Percentiles rank a stretch among this genome's conserved stretches.
Conservation (phyloP, 2,329 filamentous ascomycete genomes). For the Aureobasidium musti region DNA sequence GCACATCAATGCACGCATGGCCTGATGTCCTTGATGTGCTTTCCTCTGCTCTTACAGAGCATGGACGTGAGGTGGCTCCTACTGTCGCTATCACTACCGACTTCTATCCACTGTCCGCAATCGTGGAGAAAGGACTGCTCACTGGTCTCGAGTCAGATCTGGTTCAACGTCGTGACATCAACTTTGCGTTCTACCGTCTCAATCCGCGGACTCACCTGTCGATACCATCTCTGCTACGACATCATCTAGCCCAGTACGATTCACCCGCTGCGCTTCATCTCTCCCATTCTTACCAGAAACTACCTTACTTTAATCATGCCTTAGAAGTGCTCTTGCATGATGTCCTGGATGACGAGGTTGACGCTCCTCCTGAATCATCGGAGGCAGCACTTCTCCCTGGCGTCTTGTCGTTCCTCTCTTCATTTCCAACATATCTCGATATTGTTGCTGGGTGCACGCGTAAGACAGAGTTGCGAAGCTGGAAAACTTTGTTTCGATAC, state of each 20-base stretch:
- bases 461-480: constrained; percentile 93
- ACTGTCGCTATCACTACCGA: constrained; percentile 82
- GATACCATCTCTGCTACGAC: constrained; percentile 80
- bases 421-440: constrained; percentile 78
- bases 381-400: constrained; percentile 55
- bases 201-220: constrained; percentile 92
- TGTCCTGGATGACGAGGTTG: constrained; percentile 92
- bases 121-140: constrained; percentile 86
- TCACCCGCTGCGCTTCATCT: constrained; percentile 78
- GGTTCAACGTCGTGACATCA: constrained; percentile 87
- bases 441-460: constrained; percentile 96
- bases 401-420: constrained; percentile 56
- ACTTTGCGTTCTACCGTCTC: constrained; percentile 87
- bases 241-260: constrained; percentile 73
- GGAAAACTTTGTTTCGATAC: constrained; percentile 90
- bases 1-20: constrained; percentile 83
- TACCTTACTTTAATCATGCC: constrained; percentile 91
- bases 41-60: constrained; percentile 65
- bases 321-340: constrained; percentile 90
- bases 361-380: constrained; percentile 54
- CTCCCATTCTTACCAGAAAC: constrained; percentile 78
- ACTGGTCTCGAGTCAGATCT: constrained; percentile 90
- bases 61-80: constrained; percentile 68
- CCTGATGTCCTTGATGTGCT: constrained; percentile 83
- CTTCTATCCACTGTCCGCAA: constrained; percentile 87